Percentiles rank a stretch among this genome's conserved stretches.
phyloP scores from a whole-genome alignment of 371 early-diverging fungal species.

The Syncephalis fuscata region DNA sequence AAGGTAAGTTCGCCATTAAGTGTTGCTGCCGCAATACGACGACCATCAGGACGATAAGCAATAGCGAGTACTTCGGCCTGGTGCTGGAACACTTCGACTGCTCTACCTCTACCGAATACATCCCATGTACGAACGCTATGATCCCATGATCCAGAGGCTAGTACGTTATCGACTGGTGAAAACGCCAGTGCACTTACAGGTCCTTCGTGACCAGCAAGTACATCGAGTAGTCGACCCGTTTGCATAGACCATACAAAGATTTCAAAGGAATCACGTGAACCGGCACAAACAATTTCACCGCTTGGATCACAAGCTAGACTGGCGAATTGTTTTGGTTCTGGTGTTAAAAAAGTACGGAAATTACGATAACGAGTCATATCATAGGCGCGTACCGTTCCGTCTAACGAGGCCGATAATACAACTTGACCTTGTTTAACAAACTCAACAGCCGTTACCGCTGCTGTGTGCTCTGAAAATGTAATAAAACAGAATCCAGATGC shows the following conservation, averaged over 20 bases:
- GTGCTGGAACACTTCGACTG: conserved; percentile 63
- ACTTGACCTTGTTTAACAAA: conserved; percentile 87
- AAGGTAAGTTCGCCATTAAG: conserved; percentile 85
- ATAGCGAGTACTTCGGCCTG: conserved; percentile 75
- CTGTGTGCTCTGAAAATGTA: conserved; percentile 87
- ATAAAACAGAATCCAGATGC: conserved; percentile 92
- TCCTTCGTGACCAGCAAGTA: conserved; percentile 85
- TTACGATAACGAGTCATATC: conserved; percentile 94
- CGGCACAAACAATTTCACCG: conserved; percentile 94
- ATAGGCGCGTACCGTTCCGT: conserved; percentile 95
- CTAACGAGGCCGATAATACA: conserved; percentile 83
- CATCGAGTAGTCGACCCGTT: conserved; percentile 90
- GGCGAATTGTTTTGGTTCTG: conserved; percentile 90
- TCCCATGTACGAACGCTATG: conserved; percentile 87
- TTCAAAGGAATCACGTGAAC: conserved; percentile 89
- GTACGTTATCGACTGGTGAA: conserved; percentile 54
- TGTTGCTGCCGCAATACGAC: conserved; percentile 71
- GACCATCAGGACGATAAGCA: conserved; percentile 81
- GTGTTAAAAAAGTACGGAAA: conserved; percentile 92
- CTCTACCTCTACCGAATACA: conserved; percentile 73
- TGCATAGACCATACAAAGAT: conserved; percentile 96
- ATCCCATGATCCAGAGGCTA: conserved; percentile 91
- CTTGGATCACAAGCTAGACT: conserved; percentile 86
- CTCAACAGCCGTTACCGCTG: conserved; percentile 65
- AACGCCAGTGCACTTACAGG: conserved; percentile 79